Evolutionary conservation across 2,329 filamentous ascomycete genomes (phyloP), one percentile per base, ranked within the genome.

Genomic region (Chrysoporthe cubensis): DNA sequence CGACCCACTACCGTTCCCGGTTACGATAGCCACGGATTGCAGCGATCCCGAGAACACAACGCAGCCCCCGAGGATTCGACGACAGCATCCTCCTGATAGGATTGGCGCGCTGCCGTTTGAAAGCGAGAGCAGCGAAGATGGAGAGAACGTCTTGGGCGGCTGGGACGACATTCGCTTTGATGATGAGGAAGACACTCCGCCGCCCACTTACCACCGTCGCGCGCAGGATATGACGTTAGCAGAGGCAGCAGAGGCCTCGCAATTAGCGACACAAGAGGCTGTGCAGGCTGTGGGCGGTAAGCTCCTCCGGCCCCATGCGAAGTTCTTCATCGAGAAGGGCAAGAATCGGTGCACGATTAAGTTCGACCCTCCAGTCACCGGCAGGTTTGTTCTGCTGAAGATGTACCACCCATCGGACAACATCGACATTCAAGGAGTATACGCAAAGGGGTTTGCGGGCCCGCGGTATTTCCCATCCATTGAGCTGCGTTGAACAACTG

Each of bases 401-500:
- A 88, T 97, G 77, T 97, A 88, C 37, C 88, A 90, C 60, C 84
- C 87, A 4, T 73, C 76, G 5, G 82, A 82, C 68, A 62, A 52
- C 18, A 96, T 97, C 71, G 94, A 97, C 75, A 93, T 98, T 50
- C 91, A 97, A 77, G 93, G 90, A 58, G 90, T 97, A 34, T 86
- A 94, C 67, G 91, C 90, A 1, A 90, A 91, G 74, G 95, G 95
- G 0, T 97, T 90, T 78, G 92, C 93, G 0, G 95, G 95, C 4
- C 91, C 92, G 11, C 87, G 94, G 69, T 97, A 90, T 78, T 96
- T 96, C 74, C 92, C 93, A 8, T 87, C 90, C 2, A 80, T 90
- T 40, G 84, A 90, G 57, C 75, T 90, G 72, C 82, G 87, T 71
- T 92, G 76, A 46, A 26, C 14, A 11, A 16, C 21, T 14, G 32